Evolutionary conservation across 1,284 basidiomycete genomes (phyloP).

Genomic region (Vanrija sp.): DNA sequence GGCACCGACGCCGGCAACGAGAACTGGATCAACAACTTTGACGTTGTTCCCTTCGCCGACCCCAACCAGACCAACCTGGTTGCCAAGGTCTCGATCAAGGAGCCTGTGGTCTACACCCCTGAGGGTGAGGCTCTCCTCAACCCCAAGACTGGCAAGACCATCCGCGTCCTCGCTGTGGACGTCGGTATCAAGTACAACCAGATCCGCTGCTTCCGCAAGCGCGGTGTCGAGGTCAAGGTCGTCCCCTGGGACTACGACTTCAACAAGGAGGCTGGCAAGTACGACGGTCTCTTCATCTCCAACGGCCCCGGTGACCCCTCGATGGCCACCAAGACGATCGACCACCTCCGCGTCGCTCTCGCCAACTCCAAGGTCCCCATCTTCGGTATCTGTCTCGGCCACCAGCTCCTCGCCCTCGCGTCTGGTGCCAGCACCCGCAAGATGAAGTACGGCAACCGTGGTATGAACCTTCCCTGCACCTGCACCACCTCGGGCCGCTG

Average conservation of each 20-base stretch:
- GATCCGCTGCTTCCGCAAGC: conserved; percentile 90
- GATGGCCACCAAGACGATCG: conserved; percentile 71
- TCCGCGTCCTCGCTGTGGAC: conserved; percentile 88
- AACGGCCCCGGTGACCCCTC: conserved; percentile 98
- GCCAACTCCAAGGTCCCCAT: conserved; percentile 74
- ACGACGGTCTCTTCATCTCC: conserved; percentile 93
- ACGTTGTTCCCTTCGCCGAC: conserved; percentile 78
- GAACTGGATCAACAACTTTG: conserved; percentile 76
- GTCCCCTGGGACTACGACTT: conserved; percentile 98
- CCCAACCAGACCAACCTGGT: conserved; percentile 91
- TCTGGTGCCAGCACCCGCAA: conserved; percentile 91
- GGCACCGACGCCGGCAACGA: conserved; percentile 26
- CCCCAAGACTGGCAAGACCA: conserved; percentile 67
- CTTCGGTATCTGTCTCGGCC: conserved; percentile 98
- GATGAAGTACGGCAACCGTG: conserved; percentile 99
- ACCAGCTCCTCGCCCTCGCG: conserved; percentile 93
- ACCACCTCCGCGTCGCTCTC: conserved; percentile 68
- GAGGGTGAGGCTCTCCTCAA: conserved; percentile 61
- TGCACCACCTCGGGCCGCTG: conserved; percentile 90
- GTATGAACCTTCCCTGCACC: conserved; percentile 98
- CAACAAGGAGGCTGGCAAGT: conserved; percentile 68
- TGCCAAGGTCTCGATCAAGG: conserved; percentile 71
- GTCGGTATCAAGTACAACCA: conserved; percentile 99
- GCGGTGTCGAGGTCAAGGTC: conserved; percentile 94
- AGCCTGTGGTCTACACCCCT: conserved; percentile 66